phyloP scores from a whole-genome alignment of 108 stramenopile genomes.

The Cylindrotheca closterium region DNA sequence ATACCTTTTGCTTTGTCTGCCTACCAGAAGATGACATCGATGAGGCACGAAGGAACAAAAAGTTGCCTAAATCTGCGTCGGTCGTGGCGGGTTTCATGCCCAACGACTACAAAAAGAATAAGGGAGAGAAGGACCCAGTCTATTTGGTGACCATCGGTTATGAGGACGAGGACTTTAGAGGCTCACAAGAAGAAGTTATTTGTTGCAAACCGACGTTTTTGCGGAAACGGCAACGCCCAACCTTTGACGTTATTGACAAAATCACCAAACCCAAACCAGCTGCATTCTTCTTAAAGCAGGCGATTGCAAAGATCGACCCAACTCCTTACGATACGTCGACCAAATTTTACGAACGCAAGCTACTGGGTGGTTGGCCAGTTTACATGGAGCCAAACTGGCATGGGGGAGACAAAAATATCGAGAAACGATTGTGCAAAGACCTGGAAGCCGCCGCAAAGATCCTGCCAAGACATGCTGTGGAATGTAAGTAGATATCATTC shows the following conservation, averaged over 20 bases:
- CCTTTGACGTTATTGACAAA: conserved; percentile 7
- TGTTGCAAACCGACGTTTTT: conserved; percentile 9
- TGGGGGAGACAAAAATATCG: conserved; percentile 22
- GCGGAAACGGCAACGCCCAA: not conserved
- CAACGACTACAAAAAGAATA: not conserved
- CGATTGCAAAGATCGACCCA: conserved; percentile 35
- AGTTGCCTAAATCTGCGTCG: conserved; percentile 2
- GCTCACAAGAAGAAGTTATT: conserved; percentile 9
- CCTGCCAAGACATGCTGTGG: conserved; percentile 52
- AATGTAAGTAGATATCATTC: conserved; percentile 2
- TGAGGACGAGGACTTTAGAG: not conserved
- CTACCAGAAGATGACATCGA: conserved; percentile 21
- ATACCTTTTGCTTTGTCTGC: conserved; percentile 68
- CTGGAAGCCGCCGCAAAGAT: conserved; percentile 35
- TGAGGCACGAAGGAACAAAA: conserved; percentile 14
- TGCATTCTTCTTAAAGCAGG: not conserved
- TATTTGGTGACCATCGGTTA: conserved; percentile 33
- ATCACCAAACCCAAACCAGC: conserved; percentile 7
- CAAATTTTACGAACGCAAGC: conserved; percentile 57
- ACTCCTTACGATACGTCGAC: conserved; percentile 55
- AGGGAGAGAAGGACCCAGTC: conserved; percentile 6
- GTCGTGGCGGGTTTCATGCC: conserved; percentile 27
- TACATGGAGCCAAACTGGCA: conserved; percentile 38
- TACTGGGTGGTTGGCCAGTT: conserved; percentile 65
- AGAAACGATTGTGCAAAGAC: conserved; percentile 48